Conservation (phyloP, 2,329 filamentous ascomycete genomes). For the Colletotrichum sp. region DNA sequence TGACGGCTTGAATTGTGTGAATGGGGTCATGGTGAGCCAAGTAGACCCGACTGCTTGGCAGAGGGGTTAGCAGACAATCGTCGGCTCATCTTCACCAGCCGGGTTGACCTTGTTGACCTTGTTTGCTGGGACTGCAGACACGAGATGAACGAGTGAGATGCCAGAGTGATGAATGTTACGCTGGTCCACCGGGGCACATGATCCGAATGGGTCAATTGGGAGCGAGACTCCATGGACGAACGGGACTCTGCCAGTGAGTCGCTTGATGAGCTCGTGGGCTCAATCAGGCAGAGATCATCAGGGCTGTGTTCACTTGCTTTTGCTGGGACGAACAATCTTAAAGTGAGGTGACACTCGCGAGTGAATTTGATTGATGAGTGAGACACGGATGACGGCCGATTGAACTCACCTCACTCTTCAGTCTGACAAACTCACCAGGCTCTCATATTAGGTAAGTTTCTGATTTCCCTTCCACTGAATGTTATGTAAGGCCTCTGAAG, state of each 20-base stretch:
- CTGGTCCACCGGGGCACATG: slow-evolving; percentile 1
- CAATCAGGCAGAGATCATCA: neutral
- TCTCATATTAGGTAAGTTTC: neutral
- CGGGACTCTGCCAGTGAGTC: neutral
- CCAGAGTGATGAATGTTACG: neutral
- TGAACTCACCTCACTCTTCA: neutral
- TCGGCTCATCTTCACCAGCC: neutral
- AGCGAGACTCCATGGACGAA: neutral
- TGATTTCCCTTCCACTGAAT: neutral
- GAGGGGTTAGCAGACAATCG: neutral
- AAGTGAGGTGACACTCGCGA: neutral
- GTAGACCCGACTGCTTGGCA: neutral
- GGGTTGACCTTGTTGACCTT: neutral
- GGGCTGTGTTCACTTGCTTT: neutral
- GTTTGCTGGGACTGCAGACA: neutral
- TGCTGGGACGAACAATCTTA: neutral
- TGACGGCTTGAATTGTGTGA: neutral
- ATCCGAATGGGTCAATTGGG: slow-evolving; percentile 1
- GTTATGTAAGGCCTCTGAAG: neutral
- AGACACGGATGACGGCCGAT: neutral
- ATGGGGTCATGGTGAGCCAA: neutral
- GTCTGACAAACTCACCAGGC: neutral
- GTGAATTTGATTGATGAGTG: neutral
- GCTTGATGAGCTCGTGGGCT: neutral
- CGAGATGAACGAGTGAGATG: slow-evolving; percentile 11